Evolutionary conservation across 441 rosid genomes (phyloP), one percentile per base, ranked within the genome.

Genomic region (Aquilaria agallochum): DNA sequence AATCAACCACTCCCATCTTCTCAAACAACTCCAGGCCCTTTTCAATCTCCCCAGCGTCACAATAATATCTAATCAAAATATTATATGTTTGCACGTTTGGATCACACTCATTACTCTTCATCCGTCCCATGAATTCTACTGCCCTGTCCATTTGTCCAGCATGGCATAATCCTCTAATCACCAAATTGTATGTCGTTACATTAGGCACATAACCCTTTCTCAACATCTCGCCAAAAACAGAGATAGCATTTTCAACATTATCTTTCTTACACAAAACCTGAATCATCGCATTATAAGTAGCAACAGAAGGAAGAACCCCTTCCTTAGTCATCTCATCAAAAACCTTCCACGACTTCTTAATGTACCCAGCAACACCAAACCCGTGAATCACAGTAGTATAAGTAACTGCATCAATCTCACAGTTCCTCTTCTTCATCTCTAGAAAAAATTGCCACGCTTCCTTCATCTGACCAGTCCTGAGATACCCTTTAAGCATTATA

Each of bases 191-290:
- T 49, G 93, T 87, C 0, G 72, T 83, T 6, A 72, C 69, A 68
- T 90, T 88, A 8, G 93, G 96, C 31, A 72, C 76, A 42, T 87
- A 88, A 53, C 95, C 97, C 74, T 79, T 88, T 65, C 74, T 72
- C 84, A 76, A 69, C 97, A 93, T 93, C 47, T 87, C 95, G 63
- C 85, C 90, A 47, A 93, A 88, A 74, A 88, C 66, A 50, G 51
- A 54, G 57, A 90, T 47, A 11, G 93, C 98, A 68, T 81, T 88
- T 50, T 87, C 95, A 31, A 94, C 90, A 27, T 60, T 77, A 71
- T 87, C 98, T 77, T 94, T 88, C 88, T 84, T 94, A 69, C 97
- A 94, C 76, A 94, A 44, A 44, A 87, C 90, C 72, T 94, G 98
- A 63, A 90, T 94, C 71, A 90, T 56, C 66, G 95, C 96, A 75